Percentiles rank a stretch among this genome's conserved stretches.
Evolutionary conservation across 176 grass and related monocot genomes (phyloP).

Genomic region (Oryza punctata): DNA sequence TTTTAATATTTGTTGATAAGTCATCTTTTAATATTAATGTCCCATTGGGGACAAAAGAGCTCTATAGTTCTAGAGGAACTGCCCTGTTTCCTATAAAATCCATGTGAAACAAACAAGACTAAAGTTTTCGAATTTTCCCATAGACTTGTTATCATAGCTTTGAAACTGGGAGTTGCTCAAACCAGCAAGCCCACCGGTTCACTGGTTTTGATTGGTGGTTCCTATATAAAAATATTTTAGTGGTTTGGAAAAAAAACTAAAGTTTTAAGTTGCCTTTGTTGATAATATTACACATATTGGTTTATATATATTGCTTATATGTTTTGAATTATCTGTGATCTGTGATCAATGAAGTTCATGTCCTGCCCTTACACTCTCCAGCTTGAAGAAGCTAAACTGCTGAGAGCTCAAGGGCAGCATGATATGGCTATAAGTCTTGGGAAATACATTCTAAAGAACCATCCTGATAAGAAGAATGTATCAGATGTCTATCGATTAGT

Average conservation of each 20-base stretch:
- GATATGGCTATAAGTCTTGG: slow-evolving; percentile 89
- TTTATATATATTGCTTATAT: slow-evolving; percentile 19
- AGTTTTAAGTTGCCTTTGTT: not conserved
- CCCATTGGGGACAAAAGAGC: not conserved
- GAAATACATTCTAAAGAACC: slow-evolving; percentile 76
- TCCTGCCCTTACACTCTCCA: slow-evolving; percentile 23
- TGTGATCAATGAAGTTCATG: slow-evolving; percentile 29
- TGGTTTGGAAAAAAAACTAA: not conserved
- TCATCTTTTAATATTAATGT: not conserved
- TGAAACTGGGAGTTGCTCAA: not conserved
- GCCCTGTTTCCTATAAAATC: not conserved
- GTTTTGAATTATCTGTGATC: not conserved
- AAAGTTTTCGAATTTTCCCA: not conserved
- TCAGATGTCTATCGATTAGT: slow-evolving; percentile 87
- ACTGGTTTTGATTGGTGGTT: not conserved
- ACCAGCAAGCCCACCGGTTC: not conserved
- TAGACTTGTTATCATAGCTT: not conserved
- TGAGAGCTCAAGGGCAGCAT: slow-evolving; percentile 91
- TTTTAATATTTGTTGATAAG: not conserved
- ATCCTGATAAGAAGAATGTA: slow-evolving; percentile 58
- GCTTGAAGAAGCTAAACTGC: slow-evolving; percentile 95
- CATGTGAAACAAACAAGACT: not conserved
- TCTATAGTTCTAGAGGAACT: not conserved
- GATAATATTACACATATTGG: slow-evolving; percentile 30
- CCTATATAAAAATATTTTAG: not conserved